phyloP scores from a whole-genome alignment of 768 basidiomycete genomes.

The Obba rivulosa region DNA sequence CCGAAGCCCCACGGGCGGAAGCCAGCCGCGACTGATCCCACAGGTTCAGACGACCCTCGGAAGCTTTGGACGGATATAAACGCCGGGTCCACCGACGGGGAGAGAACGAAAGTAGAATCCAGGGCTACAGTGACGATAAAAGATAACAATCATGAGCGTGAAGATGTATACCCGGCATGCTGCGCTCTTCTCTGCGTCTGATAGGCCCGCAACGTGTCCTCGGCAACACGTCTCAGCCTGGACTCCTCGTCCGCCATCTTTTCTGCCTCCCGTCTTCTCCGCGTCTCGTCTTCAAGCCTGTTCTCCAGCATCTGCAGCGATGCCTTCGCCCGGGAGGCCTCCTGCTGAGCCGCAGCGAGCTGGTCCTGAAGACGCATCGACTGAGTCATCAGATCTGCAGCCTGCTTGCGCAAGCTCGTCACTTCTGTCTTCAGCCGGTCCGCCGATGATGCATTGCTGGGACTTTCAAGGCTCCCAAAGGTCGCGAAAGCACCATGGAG shows the following conservation, averaged over 20 bases:
- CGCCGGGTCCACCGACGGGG: too few relatives aligned
- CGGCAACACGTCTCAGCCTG: constrained; percentile 40
- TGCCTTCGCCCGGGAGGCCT: constrained; percentile 50
- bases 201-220: constrained; percentile 39
- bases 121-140: not conserved
- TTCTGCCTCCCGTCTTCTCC: constrained; percentile 56
- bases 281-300: constrained; percentile 55
- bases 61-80: too few relatives aligned
- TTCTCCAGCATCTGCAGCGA: constrained; percentile 50
- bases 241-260: constrained; percentile 43
- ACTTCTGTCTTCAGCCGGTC: constrained; percentile 63
- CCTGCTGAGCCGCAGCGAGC: constrained; percentile 59
- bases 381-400: constrained; percentile 61
- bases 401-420: constrained; percentile 55
- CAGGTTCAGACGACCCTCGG: too few relatives aligned
- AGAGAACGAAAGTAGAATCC: too few relatives aligned
- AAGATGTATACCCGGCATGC: constrained; percentile 7
- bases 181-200: constrained; percentile 14
- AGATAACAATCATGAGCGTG: constrained; percentile 5
- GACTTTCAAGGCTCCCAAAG: constrained; percentile 9
- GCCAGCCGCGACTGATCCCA: too few relatives aligned
- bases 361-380: constrained; percentile 66
- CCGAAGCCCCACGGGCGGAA: too few relatives aligned
- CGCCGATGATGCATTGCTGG: constrained; percentile 40
- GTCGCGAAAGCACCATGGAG: constrained; percentile 23